Evolutionary conservation across 495 filamentous ascomycete genomes (phyloP), one percentile per base, ranked within the genome.

Genomic region (Penicillium daleae): DNA sequence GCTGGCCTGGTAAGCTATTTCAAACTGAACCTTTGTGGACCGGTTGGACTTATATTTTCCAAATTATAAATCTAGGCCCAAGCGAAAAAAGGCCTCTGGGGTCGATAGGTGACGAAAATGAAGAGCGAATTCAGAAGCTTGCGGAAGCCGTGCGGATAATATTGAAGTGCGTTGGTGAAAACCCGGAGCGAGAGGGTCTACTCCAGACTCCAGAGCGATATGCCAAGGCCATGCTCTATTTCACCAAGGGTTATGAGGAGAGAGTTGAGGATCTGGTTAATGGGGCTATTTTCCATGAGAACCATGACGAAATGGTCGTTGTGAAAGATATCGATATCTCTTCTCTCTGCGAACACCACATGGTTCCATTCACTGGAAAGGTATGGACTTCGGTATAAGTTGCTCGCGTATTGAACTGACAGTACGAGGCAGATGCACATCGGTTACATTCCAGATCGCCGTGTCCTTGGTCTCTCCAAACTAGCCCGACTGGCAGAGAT

Each of bases 201-300:
- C 83, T 90, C 3, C 90, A 87, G 42, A 99, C 95, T 1, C 95
- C 96, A 2, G 87, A 90, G 66, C 81, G 95, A 60, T 97, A 97
- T 77, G 95, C 96, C 61, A 94, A 94, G 75, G 95, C 95, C 6
- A 93, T 99, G 92, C 83, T 99, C 22, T 96, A 90, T 81, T 97
- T 99, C 78, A 99, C 95, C n/a, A 96, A 97, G 73, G 95, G 95
- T 31, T 99, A 99, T 69, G 92, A 97, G 77, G 90, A 99, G 82
- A 97, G 97, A 73, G 86, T 99, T 46, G 82, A 87, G 60, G 92
- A 96, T 69, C 88, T 99, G 61, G 91, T 99, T 59, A 97, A 97
- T 72, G 89, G 89, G 50, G 95, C 95, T 31, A 92, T 98, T 61
- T 99, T 99, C 78, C 90, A 97, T 66, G 95, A 99, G 73, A 90